These are phyloP conservation scores for Claviceps purpurea DNA, from an alignment of 2,329 filamentous ascomycete genomes.

Conservation along the genomic window DNA sequence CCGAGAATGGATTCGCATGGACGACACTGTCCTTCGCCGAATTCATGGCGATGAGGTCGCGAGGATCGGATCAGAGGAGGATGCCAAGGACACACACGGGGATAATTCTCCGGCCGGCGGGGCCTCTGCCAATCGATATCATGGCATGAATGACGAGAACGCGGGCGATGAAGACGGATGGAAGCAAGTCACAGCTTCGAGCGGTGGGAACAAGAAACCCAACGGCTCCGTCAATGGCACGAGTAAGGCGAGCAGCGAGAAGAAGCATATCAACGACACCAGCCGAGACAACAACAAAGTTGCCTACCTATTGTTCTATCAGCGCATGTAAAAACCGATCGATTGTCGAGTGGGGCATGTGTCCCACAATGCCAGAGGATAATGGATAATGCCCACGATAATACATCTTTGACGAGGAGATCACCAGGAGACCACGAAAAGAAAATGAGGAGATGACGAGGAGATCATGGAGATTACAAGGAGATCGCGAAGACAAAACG, in stretches of 20 bases:
- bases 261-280: constrained; percentile 45
- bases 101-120: constrained; percentile 14
- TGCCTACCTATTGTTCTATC: constrained; percentile 92
- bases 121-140: constrained; percentile 58
- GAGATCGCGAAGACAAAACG: too few species aligned
- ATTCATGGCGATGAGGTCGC: constrained; percentile 82
- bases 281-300: constrained; percentile 95
- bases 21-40: constrained; percentile 81
- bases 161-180: constrained; percentile 58
- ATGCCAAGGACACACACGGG: constrained; percentile 39
- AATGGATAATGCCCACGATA: not conserved
- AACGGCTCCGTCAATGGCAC: constrained; percentile 53
- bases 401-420: not conserved
- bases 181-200: constrained; percentile 59
- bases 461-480: too few species aligned
- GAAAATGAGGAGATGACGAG: not conserved
- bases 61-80: constrained; percentile 70
- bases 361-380: too few species aligned
- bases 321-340: constrained; percentile 42
- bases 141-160: constrained; percentile 53
- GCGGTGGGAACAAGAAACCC: constrained; percentile 58
- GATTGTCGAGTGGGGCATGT: not conserved
- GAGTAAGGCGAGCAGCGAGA: constrained; percentile 41
- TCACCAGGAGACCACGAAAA: not conserved
- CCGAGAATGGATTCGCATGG: constrained; percentile 90